Evolutionary conservation across 148 eudicot genomes (phyloP).

Genomic region (Rhododendron molle): DNA sequence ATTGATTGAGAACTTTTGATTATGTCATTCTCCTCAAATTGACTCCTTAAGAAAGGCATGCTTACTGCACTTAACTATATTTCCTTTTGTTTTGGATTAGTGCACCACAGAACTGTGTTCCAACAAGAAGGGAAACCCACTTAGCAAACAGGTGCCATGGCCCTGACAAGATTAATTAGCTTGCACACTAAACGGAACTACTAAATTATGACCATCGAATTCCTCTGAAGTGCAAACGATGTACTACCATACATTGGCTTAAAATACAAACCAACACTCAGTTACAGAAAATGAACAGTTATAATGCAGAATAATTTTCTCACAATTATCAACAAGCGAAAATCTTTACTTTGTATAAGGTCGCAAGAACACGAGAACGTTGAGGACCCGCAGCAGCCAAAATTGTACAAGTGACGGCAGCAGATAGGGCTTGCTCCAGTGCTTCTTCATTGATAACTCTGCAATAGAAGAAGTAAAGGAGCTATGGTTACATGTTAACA

Average conservation of each 20-base stretch:
- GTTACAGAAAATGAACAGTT: neutral
- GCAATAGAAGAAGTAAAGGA: neutral
- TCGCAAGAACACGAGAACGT: slow-evolving; percentile 96
- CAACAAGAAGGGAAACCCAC: neutral
- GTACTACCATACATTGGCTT: neutral
- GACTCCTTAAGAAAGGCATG: neutral
- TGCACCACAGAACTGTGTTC: neutral
- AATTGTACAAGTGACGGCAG: slow-evolving; percentile 96
- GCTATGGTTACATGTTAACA: neutral
- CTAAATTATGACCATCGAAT: neutral
- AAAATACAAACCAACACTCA: neutral
- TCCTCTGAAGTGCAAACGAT: neutral
- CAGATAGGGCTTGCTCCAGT: slow-evolving; percentile 87
- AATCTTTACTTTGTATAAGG: slow-evolving; percentile 73
- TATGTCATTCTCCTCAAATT: neutral
- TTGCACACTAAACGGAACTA: neutral
- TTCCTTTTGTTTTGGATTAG: neutral
- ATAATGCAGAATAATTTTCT: neutral
- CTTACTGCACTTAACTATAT: neutral
- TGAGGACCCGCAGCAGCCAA: slow-evolving; percentile 99
- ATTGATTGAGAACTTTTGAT: neutral
- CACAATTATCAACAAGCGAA: slow-evolving; percentile 6
- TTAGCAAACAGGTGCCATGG: neutral
- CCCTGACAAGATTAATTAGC: neutral
- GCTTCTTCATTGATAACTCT: slow-evolving; percentile 86